Evolutionary conservation across 2,329 filamentous ascomycete species (phyloP), one percentile per base, ranked within the genome.

Genomic region (Paecilomyces sp.): DNA sequence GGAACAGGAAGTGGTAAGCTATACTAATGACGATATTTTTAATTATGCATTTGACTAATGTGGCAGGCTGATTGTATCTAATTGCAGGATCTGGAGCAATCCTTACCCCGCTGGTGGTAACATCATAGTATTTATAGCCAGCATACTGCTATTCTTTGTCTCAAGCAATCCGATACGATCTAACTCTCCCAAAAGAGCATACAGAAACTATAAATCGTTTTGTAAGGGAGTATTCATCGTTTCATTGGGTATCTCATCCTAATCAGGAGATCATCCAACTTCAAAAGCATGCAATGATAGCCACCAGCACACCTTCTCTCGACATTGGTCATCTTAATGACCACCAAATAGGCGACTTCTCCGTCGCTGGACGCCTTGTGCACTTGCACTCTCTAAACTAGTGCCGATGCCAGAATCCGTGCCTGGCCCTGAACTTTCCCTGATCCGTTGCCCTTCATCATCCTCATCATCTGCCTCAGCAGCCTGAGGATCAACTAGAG

Each of bases 331-430:
- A 57, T 58, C 50, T 9, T 33, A 25, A 53, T 60, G 36, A 24
- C 52, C 62, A 36, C 62, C 62, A 31, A 62, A 64, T 28, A 65
- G 57, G 63, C 65, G 71, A 57, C 70, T 72, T 41, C 72, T 67
- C 53, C 73, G 69, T 63, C 65, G 67, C 60, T 75, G 73, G 7
- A 73, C 57, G 12, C 70, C 71, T 30, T 62, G 62, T 41, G 62
- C 65, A 58, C 67, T 66, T 47, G 65, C 64, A 41, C 65, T 71
- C 59, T 78, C 76, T 59, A 75, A 60, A 24, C 83, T 85, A 28
- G 84, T 86, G 3, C 84, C 84, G 59, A 82, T 69, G 0, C 83
- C 83, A 18, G 78, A 81, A 65, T 82, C 80, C 8, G 73, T 65
- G 58, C 71, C 54, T 61, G 74, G 34, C 60, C 70, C 30, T 65